phyloP scores from a whole-genome alignment of 352 stramenopile genomes.

The Thraustochytrium sp. region DNA sequence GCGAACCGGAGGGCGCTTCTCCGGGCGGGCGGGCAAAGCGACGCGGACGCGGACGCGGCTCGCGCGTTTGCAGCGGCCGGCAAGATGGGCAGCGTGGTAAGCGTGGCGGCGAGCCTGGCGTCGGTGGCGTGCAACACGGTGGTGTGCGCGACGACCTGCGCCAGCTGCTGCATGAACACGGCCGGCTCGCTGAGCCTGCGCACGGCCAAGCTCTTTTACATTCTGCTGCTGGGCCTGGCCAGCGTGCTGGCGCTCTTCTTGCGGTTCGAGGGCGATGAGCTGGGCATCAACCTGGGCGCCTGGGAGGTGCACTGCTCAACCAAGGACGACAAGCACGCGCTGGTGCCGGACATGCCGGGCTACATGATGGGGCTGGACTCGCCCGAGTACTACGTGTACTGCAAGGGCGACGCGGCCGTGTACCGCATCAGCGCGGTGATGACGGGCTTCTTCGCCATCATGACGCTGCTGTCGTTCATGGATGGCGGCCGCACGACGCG shows the following conservation, averaged over 20 bases:
- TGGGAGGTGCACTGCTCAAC: constrained; percentile 25
- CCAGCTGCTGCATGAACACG: constrained; percentile 34
- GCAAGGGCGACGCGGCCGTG: constrained; percentile 43
- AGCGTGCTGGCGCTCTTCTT: constrained; percentile 26
- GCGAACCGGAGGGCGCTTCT: no score
- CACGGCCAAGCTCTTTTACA: constrained; percentile 43
- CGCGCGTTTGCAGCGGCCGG: no score
- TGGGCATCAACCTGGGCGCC: constrained; percentile 5
- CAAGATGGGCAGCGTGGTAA: constrained; percentile 16
- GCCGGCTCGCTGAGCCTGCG: constrained; percentile 13
- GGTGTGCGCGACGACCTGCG: not conserved
- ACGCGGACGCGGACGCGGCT: no score
- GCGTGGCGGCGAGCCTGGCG: not conserved
- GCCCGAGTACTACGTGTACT: constrained; percentile 22
- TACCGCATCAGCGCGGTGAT: constrained; percentile 18
- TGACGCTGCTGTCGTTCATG: constrained; percentile 28
- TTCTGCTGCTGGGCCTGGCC: constrained; percentile 21
- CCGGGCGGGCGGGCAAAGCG: no score
- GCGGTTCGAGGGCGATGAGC: constrained; percentile 28
- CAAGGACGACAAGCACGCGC: not conserved
- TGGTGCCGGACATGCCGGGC: not conserved
- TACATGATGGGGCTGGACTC: not conserved
- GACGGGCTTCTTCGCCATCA: constrained; percentile 27
- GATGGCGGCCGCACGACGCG: not conserved
- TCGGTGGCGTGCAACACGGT: constrained; percentile 13